phyloP scores from a whole-genome alignment of 768 basidiomycete genomes.

The Macrolepiota dolichaula region DNA sequence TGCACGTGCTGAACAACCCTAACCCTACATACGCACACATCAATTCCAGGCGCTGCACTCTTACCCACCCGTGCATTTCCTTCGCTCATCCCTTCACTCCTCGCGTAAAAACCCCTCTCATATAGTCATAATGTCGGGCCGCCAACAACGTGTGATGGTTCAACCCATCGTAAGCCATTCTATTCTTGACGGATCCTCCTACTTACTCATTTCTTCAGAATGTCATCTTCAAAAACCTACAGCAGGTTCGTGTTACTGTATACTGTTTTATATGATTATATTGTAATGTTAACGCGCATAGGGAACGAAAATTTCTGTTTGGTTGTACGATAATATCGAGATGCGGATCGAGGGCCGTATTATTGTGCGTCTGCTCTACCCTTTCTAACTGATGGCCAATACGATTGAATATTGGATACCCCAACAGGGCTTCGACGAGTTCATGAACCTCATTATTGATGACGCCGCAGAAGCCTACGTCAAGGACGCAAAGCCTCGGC shows the following conservation, averaged over 20 bases:
- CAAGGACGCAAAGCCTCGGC: slow-evolving; percentile 81
- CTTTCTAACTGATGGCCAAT: slow-evolving; percentile 1
- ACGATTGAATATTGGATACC: background rate
- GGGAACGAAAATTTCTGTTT: slow-evolving; percentile 85
- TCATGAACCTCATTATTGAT: slow-evolving; percentile 97
- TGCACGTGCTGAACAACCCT: slow-evolving; percentile 20
- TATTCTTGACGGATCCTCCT: background rate
- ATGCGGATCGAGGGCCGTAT: slow-evolving; percentile 96
- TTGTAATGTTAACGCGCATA: slow-evolving; percentile 25
- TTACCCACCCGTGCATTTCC: slow-evolving; percentile 13
- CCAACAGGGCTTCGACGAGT: slow-evolving; percentile 93
- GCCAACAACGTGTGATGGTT: slow-evolving; percentile 97
- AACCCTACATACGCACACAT: background rate
- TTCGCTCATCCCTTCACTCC: slow-evolving; percentile 12
- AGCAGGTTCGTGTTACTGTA: slow-evolving; percentile 52
- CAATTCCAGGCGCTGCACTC: background rate
- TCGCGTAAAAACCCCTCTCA: background rate
- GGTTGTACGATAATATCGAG: slow-evolving; percentile 96
- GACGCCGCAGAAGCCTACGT: slow-evolving; percentile 91
- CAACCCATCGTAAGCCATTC: slow-evolving; percentile 86
- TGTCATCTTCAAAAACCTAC: slow-evolving; percentile 97
- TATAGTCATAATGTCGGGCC: slow-evolving; percentile 70
- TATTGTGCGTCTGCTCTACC: slow-evolving; percentile 61
- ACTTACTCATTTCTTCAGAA: slow-evolving; percentile 49
- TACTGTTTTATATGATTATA: background rate